These are phyloP conservation scores for Penicillium palitans DNA, from an alignment of 2,329 filamentous ascomycete species.

Conservation along the genomic window DNA sequence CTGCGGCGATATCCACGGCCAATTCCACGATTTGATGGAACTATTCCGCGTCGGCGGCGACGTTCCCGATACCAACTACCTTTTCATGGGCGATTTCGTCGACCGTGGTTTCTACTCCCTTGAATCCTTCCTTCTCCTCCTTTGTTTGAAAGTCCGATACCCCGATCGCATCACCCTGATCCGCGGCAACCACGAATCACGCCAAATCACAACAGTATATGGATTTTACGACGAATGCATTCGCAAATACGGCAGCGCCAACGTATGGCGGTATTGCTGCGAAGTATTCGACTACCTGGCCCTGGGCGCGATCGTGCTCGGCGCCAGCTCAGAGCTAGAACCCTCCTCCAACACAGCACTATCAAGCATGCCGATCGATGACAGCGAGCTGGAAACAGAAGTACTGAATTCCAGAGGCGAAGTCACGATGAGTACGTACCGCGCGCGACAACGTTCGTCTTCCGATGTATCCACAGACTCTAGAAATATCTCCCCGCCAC, in stretches of 20 bases:
- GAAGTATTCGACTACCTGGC: slow-evolving; percentile 77
- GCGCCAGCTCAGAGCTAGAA: slow-evolving; percentile 67
- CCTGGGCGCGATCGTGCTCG: slow-evolving; percentile 75
- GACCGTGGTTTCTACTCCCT: slow-evolving; percentile 98
- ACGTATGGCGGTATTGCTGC: slow-evolving; percentile 76
- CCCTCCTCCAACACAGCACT: slow-evolving; percentile 56
- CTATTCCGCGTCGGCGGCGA: slow-evolving; percentile 91
- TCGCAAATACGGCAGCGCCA: slow-evolving; percentile 74
- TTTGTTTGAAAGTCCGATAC: slow-evolving; percentile 90
- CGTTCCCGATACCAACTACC: slow-evolving; percentile 91
- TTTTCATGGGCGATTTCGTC: slow-evolving; percentile 98
- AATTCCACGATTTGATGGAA: slow-evolving; percentile 97
- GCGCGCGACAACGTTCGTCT: slow-evolving; percentile 34
- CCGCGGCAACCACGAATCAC: slow-evolving; percentile 73
- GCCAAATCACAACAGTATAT: slow-evolving; percentile 76
- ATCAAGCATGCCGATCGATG: slow-evolving; percentile 55
- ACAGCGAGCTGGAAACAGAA: slow-evolving; percentile 85
- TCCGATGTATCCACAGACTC: slow-evolving; percentile 39
- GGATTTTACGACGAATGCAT: slow-evolving; percentile 78
- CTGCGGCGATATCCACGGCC: slow-evolving; percentile 95
- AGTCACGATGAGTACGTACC: slow-evolving; percentile 62
- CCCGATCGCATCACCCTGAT: slow-evolving; percentile 72
- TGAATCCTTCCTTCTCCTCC: slow-evolving; percentile 90
- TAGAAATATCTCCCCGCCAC: slow-evolving; percentile 41
- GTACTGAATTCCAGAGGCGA: slow-evolving; percentile 82